A percentile compares a stretch with the other conserved stretches of the same genome.
Conservation (phyloP, 2,329 filamentous ascomycete species). For the Trematosphaeria pertusa region DNA sequence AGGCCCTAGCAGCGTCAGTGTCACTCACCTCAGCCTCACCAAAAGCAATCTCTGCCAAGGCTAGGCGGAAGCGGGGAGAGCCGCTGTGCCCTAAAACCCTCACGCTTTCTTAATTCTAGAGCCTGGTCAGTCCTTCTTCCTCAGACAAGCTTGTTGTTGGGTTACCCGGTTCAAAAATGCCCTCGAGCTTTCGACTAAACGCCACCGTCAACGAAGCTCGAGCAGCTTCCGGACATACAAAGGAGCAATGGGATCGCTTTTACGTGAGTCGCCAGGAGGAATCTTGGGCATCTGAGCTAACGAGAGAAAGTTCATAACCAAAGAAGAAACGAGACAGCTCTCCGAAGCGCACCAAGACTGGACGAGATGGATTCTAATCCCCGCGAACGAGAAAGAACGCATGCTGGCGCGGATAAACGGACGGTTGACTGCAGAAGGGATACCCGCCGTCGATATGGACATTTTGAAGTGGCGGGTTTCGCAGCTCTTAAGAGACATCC, state of each 20-base stretch:
- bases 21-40: conserved; percentile 46
- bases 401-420: conserved; percentile 45
- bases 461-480: conserved; percentile 48
- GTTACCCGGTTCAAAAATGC: conserved; percentile 30
- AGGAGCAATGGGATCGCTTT: conserved; percentile 48
- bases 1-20: conserved; percentile 46
- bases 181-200: conserved; percentile 49
- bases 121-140: conserved; percentile 30
- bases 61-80: conserved; percentile 46
- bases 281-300: too few relatives aligned
- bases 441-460: conserved; percentile 46
- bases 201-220: conserved; percentile 46
- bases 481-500: conserved; percentile 45
- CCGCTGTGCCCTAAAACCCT: conserved; percentile 47
- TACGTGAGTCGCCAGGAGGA: conserved; percentile 36
- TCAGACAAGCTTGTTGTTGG: conserved; percentile 29
- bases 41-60: conserved; percentile 48
- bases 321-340: conserved; percentile 45
- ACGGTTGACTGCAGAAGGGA: conserved; percentile 43
- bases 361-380: conserved; percentile 47
- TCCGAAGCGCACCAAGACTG: conserved; percentile 45
- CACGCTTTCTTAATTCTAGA: conserved; percentile 43
- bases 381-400: conserved; percentile 45
- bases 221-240: conserved; percentile 43
- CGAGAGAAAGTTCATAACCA: conserved; percentile 43